Conservation (phyloP, 768 basidiomycete species). For the Macrocybe gigantea region DNA sequence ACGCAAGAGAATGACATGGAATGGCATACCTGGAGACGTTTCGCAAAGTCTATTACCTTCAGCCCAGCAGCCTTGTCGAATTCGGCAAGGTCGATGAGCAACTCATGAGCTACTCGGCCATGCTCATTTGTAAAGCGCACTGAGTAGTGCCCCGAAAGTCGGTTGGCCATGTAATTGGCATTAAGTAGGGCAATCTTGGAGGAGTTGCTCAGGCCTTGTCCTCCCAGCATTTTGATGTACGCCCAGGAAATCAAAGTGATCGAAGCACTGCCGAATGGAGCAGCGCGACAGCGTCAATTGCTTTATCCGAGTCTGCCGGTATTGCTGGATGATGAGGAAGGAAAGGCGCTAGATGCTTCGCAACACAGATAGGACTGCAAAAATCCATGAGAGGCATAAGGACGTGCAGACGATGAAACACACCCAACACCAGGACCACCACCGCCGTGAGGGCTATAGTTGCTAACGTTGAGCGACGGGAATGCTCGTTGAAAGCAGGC, state of each 20-base stretch:
- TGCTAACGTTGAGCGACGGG: not conserved
- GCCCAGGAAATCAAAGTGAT: conserved; percentile 98
- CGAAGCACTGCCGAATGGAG: conserved; percentile 91
- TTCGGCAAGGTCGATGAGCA: conserved; percentile 91
- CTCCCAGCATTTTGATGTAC: conserved; percentile 99
- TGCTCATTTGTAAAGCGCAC: conserved; percentile 88
- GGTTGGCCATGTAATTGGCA: conserved; percentile 95
- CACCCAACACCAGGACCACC: conserved; percentile 96
- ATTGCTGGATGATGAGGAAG: conserved; percentile 83
- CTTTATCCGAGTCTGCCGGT: conserved; percentile 54
- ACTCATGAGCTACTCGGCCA: conserved; percentile 91
- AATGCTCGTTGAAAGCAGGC: not conserved
- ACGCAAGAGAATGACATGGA: not conserved
- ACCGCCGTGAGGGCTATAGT: conserved; percentile 83
- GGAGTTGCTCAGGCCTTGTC: conserved; percentile 78
- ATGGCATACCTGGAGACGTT: conserved; percentile 75
- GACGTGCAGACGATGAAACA: conserved; percentile 14
- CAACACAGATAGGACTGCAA: conserved; percentile 83
- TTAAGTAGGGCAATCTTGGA: conserved; percentile 87
- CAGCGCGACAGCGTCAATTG: conserved; percentile 85
- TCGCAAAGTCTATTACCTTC: conserved; percentile 95
- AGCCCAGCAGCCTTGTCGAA: conserved; percentile 87
- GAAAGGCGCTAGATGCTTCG: conserved; percentile 91
- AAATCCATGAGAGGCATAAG: conserved; percentile 3
- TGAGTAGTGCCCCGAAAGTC: conserved; percentile 79